Percentiles rank a stretch among this genome's conserved stretches.
These are phyloP conservation scores for Ustilaginoidea virens DNA, from an alignment of 2,329 filamentous ascomycete genomes.

Conservation along the genomic window DNA sequence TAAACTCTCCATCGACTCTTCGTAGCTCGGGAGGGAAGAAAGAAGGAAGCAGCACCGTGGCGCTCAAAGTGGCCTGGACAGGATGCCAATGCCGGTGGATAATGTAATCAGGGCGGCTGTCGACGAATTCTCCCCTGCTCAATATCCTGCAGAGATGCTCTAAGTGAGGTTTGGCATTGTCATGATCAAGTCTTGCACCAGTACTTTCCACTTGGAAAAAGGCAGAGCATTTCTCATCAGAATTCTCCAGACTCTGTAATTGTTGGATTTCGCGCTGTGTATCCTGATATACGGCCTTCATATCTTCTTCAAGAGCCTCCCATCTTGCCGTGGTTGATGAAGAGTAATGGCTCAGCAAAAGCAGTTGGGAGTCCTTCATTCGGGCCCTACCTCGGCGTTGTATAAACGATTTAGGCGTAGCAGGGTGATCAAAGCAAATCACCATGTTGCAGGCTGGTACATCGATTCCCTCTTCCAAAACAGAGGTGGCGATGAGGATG, in stretches of 20 bases:
- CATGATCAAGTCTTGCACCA: slow-evolving; percentile 52
- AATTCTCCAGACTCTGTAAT: slow-evolving; percentile 32
- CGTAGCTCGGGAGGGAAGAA: slow-evolving; percentile 39
- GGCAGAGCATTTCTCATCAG: slow-evolving; percentile 9
- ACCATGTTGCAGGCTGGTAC: slow-evolving; percentile 48
- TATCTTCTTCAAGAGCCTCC: slow-evolving; percentile 52
- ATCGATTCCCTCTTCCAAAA: slow-evolving; percentile 54
- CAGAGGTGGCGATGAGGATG: slow-evolving; percentile 45
- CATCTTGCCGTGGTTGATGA: slow-evolving; percentile 30
- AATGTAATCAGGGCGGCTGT: slow-evolving; percentile 53
- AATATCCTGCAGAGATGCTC: slow-evolving; percentile 64
- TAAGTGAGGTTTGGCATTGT: slow-evolving; percentile 62
- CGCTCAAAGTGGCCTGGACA: slow-evolving; percentile 22
- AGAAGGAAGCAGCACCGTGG: slow-evolving; percentile 55
- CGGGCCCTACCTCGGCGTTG: slow-evolving; percentile 39
- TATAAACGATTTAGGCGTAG: slow-evolving; percentile 40
- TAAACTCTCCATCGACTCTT: slow-evolving; percentile 7
- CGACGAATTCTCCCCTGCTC: slow-evolving; percentile 40
- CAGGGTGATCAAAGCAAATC: slow-evolving; percentile 36
- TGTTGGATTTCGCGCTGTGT: slow-evolving; percentile 36
- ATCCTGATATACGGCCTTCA: slow-evolving; percentile 55
- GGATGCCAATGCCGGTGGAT: slow-evolving; percentile 23
- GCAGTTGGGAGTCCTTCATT: slow-evolving; percentile 33
- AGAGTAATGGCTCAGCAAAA: slow-evolving; percentile 25
- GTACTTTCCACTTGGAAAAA: slow-evolving; percentile 25